These are phyloP conservation scores for Naganishia vaughanmartiniae DNA, from an alignment of 768 basidiomycete genomes.

Conservation along the genomic window DNA sequence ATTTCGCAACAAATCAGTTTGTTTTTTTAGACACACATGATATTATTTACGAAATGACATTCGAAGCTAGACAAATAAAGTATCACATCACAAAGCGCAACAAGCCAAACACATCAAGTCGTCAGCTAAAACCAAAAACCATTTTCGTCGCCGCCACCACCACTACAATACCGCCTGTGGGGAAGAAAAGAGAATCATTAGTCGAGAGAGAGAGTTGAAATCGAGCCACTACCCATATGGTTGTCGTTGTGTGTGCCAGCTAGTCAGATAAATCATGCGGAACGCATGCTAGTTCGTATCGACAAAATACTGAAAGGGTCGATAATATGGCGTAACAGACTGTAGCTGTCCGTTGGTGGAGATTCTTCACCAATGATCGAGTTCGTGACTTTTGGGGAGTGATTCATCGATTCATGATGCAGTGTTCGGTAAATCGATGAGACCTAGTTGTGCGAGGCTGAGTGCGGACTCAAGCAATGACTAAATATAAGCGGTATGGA, in stretches of 20 bases:
- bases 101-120: not conserved
- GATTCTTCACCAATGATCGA: too few species aligned
- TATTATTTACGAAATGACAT: not conserved
- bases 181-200: not conserved
- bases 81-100: not conserved
- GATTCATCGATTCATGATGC: too few species aligned
- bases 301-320: too few species aligned
- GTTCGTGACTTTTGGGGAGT: too few species aligned
- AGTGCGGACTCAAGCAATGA: too few species aligned
- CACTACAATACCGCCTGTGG: not conserved
- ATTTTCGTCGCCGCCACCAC: not conserved
- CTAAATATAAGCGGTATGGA: too few species aligned
- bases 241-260: not conserved
- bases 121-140: not conserved
- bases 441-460: too few species aligned
- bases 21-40: too few species aligned
- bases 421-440: too few species aligned
- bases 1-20: too few species aligned
- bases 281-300: not conserved
- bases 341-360: not conserved
- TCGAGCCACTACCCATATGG: conserved; percentile 25
- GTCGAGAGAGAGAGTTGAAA: conserved; percentile 14
- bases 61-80: not conserved
- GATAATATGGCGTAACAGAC: too few species aligned
- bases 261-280: not conserved